These are phyloP conservation scores for Thielaviopsis punctulata DNA, from an alignment of 2,329 filamentous ascomycete genomes.

Conservation along the genomic window DNA sequence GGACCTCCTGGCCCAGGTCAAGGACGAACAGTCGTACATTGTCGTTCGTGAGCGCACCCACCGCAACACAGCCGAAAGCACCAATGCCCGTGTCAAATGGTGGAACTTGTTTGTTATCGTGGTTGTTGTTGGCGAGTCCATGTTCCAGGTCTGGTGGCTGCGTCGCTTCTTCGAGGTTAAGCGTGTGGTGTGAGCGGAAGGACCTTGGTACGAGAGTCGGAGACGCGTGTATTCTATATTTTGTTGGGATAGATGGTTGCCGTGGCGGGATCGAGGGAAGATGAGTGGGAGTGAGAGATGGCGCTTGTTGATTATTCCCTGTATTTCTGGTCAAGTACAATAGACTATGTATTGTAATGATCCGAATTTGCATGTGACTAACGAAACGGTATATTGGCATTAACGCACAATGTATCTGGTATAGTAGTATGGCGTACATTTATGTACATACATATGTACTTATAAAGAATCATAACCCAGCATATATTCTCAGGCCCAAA, in stretches of 20 bases:
- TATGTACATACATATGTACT: too few species aligned
- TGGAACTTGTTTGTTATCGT: conserved; percentile 96
- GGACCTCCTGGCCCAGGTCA: conserved; percentile 77
- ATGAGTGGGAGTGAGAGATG: background rate
- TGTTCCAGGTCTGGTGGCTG: conserved; percentile 99
- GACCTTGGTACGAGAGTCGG: background rate
- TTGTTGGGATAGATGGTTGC: background rate
- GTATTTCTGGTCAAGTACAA: conserved; percentile 7
- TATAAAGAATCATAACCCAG: background rate
- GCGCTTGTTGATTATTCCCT: background rate
- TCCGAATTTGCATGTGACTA: background rate
- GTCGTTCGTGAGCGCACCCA: conserved; percentile 88
- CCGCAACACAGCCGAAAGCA: conserved; percentile 97
- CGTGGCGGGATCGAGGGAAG: background rate
- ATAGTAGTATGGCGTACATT: too few species aligned
- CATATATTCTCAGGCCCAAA: background rate
- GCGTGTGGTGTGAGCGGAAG: conserved; percentile 9
- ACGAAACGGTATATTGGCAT: background rate
- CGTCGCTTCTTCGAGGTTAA: conserved; percentile 87
- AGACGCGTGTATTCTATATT: background rate
- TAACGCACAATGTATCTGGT: too few species aligned
- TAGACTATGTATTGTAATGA: background rate
- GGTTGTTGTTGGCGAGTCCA: conserved; percentile 73
- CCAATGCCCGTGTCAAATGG: conserved; percentile 95
- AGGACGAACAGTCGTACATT: conserved; percentile 97